These are phyloP conservation scores for Coniochaeta prunicola DNA, from an alignment of 2,329 filamentous ascomycete genomes.

Conservation along the genomic window DNA sequence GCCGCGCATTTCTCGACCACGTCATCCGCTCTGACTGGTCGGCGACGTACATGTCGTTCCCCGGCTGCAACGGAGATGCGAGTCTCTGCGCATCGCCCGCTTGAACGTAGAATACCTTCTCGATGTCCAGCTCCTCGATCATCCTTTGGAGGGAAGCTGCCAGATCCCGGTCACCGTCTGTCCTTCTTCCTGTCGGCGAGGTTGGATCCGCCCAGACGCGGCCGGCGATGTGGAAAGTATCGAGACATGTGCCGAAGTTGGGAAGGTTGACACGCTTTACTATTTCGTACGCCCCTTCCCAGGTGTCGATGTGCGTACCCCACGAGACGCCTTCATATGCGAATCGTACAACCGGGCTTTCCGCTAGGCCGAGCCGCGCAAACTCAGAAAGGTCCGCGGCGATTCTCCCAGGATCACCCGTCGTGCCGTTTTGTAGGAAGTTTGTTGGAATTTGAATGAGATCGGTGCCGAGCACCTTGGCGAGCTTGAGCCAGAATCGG, in stretches of 20 bases:
- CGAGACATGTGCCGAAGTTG: conserved; percentile 55
- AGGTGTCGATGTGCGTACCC: conserved; percentile 50
- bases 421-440: conserved; percentile 31
- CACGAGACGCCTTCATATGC: conserved; percentile 54
- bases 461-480: conserved; percentile 44
- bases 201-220: conserved; percentile 49
- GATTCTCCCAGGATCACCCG: conserved; percentile 36
- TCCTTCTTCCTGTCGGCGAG: conserved; percentile 29
- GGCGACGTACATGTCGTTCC: conserved; percentile 44
- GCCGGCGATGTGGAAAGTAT: conserved; percentile 55
- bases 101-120: conserved; percentile 56
- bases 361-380: conserved; percentile 45
- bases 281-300: conserved; percentile 50
- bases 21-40: conserved; percentile 52
- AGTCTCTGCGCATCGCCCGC: conserved; percentile 52
- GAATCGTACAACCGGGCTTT: conserved; percentile 41
- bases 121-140: conserved; percentile 35
- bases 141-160: conserved; percentile 35
- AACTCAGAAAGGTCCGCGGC: conserved; percentile 43
- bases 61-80: conserved; percentile 34
- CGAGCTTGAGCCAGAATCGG: conserved; percentile 50
- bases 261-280: conserved; percentile 42
- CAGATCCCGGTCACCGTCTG: conserved; percentile 37
- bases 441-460: conserved; percentile 55
- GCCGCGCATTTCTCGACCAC: conserved; percentile 55